Evolutionary conservation across 208 protist species (phyloP), one percentile per base, ranked within the genome.

Genomic region (Trypanosoma mega): DNA sequence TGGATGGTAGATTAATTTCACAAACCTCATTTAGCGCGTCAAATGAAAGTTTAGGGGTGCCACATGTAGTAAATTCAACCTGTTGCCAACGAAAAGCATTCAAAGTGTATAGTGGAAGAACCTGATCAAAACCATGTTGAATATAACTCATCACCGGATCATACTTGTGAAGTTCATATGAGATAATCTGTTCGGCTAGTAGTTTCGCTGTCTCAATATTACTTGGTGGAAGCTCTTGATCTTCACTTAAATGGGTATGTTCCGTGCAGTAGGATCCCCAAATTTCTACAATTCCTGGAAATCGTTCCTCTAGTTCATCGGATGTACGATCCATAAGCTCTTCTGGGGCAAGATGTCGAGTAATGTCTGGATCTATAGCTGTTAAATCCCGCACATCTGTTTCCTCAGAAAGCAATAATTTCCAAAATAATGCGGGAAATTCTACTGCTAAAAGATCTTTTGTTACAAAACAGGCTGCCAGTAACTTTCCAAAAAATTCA

Each of bases 391-490:
- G 72, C 53, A 75, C 50, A 24, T 59, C 63, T 6, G 64, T 62
- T 45, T 83, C 60, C 47, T 97, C 87, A 37, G 75, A 72, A 5
- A 97, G 78, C 1, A 98, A 60, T 37, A 76, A 65, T 63, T 97
- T 97, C 95, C 95, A 98, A 57, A 98, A 90, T 2, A 98, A 53
- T 12, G 88, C 76, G 29, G 97, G 89, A 53, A 98, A 78, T 75
- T 97, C 83, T 5, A 98, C 80, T 0, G 93, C 77, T 9, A 99
- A 65, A 14, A 97, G 34, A 47, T 97, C 83, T 30, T 84, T 78
- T 6, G 87, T 89, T 24, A 96, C 52, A 45, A 99, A 92, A 51
- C 91, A 95, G 9, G 91, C 74, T 7, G 94, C 97, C 56, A 99
- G 87, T 36, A 98, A 72, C 67, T 91, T 92, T 16, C 93, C 93